Evolutionary conservation across 306 rosid species (phyloP).

Genomic region (Adenanthera pavonina): DNA sequence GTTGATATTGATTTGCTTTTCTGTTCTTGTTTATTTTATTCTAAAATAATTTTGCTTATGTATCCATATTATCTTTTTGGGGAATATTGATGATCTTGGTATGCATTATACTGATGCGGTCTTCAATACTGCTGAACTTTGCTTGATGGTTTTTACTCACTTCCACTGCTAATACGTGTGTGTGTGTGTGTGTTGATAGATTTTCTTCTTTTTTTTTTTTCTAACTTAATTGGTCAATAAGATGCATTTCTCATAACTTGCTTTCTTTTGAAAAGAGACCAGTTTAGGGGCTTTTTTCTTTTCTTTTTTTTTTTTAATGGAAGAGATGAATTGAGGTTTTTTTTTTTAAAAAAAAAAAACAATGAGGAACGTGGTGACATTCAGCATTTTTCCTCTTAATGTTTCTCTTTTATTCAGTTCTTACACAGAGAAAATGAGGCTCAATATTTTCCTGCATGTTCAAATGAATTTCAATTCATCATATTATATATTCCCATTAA

Average conservation of each 20-base stretch:
- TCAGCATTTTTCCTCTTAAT: not conserved
- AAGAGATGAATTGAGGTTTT: too few relatives aligned
- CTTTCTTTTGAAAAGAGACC: not conserved
- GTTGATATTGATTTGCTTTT: constrained; percentile 52
- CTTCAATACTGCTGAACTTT: constrained; percentile 23
- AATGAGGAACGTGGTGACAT: too few relatives aligned
- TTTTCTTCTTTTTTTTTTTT: too few relatives aligned
- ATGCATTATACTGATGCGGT: constrained; percentile 25
- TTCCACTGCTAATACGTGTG: not conserved
- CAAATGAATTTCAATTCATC: not conserved
- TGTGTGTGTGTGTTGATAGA: too few relatives aligned
- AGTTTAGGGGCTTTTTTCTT: not conserved
- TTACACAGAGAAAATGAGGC: not conserved
- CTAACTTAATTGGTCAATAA: not conserved
- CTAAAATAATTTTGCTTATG: constrained; percentile 26
- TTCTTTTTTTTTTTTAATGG: too few relatives aligned
- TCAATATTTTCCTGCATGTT: not conserved
- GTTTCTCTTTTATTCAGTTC: not conserved
- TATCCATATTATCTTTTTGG: constrained; percentile 14
- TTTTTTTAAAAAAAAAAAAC: too few relatives aligned
- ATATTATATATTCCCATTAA: not conserved
- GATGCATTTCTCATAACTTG: not conserved
- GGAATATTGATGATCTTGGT: constrained; percentile 30
- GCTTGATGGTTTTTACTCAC: not conserved
- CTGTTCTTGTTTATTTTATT: constrained; percentile 22